phyloP scores from a whole-genome alignment of 352 stramenopile species.

The Phytophthora brassicae region DNA sequence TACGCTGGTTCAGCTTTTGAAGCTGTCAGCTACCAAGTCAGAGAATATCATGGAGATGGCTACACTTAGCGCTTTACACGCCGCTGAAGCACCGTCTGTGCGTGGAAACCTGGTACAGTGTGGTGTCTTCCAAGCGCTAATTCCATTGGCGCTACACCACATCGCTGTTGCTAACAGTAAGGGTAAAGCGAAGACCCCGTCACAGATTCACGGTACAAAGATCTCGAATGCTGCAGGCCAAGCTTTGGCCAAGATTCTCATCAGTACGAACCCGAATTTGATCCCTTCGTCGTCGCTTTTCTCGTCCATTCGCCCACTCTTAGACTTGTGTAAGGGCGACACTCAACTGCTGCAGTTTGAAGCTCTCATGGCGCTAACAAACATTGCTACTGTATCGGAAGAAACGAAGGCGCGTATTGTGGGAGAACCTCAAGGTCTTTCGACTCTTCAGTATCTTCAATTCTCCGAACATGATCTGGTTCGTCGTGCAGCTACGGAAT shows the following conservation, averaged over 20 bases:
- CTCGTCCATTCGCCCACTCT: slow-evolving; percentile 81
- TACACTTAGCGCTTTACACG: slow-evolving; percentile 65
- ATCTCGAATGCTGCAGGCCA: slow-evolving; percentile 89
- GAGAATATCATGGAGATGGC: slow-evolving; percentile 82
- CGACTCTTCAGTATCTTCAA: slow-evolving; percentile 88
- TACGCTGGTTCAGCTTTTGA: slow-evolving; percentile 81
- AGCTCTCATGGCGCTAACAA: slow-evolving; percentile 97
- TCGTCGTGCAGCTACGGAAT: slow-evolving; percentile 94
- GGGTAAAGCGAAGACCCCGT: slow-evolving; percentile 36
- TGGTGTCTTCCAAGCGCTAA: slow-evolving; percentile 73
- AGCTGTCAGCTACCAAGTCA: slow-evolving; percentile 69
- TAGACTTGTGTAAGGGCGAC: slow-evolving; percentile 95
- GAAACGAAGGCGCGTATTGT: slow-evolving; percentile 93
- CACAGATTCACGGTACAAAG: slow-evolving; percentile 74
- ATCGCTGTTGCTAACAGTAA: slow-evolving; percentile 33
- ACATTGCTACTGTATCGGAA: slow-evolving; percentile 93
- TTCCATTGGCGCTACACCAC: slow-evolving; percentile 61
- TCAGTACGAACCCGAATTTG: slow-evolving; percentile 96
- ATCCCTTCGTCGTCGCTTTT: slow-evolving; percentile 76
- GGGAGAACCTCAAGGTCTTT: slow-evolving; percentile 62
- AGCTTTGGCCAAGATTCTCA: slow-evolving; percentile 95
- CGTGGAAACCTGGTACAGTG: slow-evolving; percentile 80
- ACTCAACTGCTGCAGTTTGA: slow-evolving; percentile 91
- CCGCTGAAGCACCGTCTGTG: slow-evolving; percentile 60
- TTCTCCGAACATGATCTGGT: slow-evolving; percentile 98